Base-by-base conservation (phyloP, 208 protist genomes). In the Trypanosoma caninum region DNA sequence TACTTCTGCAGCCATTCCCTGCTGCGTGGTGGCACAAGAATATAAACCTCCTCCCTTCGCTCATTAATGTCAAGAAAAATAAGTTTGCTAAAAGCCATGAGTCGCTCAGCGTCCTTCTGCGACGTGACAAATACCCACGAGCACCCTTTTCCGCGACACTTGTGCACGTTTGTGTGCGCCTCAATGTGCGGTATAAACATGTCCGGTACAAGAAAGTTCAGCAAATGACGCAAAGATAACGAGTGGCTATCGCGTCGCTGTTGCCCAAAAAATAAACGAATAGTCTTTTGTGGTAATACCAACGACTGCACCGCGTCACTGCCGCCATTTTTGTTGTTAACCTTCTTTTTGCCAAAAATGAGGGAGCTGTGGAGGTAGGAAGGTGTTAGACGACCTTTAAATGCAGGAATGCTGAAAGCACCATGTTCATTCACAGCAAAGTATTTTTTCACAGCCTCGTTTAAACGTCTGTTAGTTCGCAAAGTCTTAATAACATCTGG, bases 221-320 rank as follows among this genome's bases (percentile, higher is more conserved):
- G 45, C 11, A 69, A 40, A 42, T 59, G 62, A 2, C 62, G 62
- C 10, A 69, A 44, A 6, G 62, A 58, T 23, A 45, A 54, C 30
- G 62, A 45, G 33, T 69, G 62, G n/a, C 38, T 48, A 35, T 69
- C 62, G 14, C 62, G 62, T 11, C 62, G 62, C 27, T 69, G 62
- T 38, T 69, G 62, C 1, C 62, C 62, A 60, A 69, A 69, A 38
- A 69, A 69, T 8, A 69, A 33, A 34, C 62, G 62, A 22, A 69
- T 60, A 0, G 30, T 50, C 37, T 59, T 59, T 2, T 2, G 18
- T 38, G 52, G 3, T 18, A 9, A 16, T 58, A n/a, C n/a, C n/a
- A n/a, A n/a, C n/a, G n/a, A n/a, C n/a, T 0, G 18, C 13, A 18
- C 4, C 11, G 59, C 16, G 20, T 18, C 37, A 57, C 14, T 18